These are phyloP conservation scores for Linum trigynum DNA, from an alignment of 345 rosid species.

Conservation along the genomic window DNA sequence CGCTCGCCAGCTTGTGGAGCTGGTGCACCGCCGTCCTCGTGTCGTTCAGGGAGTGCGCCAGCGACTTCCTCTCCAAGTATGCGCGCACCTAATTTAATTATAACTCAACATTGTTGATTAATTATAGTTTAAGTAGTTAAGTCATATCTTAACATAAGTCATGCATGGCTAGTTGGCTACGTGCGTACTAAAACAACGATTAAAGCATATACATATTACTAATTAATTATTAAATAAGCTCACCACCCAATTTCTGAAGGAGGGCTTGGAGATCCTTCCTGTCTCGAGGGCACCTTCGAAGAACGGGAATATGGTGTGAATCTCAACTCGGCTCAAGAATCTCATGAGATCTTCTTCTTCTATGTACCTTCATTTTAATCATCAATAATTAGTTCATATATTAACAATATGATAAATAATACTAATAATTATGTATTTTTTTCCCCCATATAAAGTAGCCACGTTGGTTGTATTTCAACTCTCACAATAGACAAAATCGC, in stretches of 20 bases:
- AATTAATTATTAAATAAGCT: background rate
- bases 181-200: too few species aligned
- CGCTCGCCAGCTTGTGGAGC: background rate
- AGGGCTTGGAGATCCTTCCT: background rate
- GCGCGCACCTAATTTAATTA: background rate
- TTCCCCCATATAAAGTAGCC: background rate
- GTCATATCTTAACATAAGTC: too few species aligned
- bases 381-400: background rate
- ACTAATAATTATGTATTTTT: background rate
- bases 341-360: background rate
- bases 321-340: background rate
- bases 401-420: background rate
- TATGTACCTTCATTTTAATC: background rate
- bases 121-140: too few species aligned
- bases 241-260: conserved; percentile 5
- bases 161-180: too few species aligned
- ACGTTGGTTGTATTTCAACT: too few species aligned
- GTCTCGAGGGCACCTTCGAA: conserved; percentile 2
- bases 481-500: too few species aligned
- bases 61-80: background rate
- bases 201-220: too few species aligned
- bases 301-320: background rate
- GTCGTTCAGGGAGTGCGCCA: background rate
- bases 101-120: too few species aligned
- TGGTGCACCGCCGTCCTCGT: background rate